Conservation (phyloP, 768 basidiomycete genomes). For the Daedalea quercina region DNA sequence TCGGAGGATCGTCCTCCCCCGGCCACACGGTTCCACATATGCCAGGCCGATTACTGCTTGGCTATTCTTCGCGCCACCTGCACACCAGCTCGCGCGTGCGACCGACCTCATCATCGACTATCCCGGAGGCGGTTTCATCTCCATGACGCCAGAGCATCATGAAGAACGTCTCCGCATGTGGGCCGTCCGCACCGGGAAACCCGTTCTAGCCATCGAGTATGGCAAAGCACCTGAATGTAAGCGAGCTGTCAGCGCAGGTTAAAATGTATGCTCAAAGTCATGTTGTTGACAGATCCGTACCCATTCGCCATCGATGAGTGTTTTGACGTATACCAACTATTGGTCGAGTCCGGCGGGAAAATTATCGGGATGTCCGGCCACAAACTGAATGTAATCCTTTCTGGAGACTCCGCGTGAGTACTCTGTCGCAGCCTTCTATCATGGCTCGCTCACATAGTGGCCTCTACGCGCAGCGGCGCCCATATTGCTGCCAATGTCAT, state of each 20-base stretch:
- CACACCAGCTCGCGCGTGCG: conserved; percentile 51
- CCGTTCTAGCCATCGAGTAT: conserved; percentile 85
- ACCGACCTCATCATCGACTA: conserved; percentile 88
- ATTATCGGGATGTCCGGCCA: conserved; percentile 87
- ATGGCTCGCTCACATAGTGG: conserved; percentile 6
- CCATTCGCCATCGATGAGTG: conserved; percentile 95
- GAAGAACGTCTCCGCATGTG: conserved; percentile 88
- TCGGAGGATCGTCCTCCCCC: conserved; percentile 74
- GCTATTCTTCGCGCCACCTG: conserved; percentile 74
- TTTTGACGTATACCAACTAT: conserved; percentile 80
- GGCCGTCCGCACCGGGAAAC: conserved; percentile 73
- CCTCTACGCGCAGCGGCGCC: conserved; percentile 57
- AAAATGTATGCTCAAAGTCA: not conserved
- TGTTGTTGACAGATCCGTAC: conserved; percentile 79
- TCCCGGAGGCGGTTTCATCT: conserved; percentile 95
- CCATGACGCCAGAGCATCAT: conserved; percentile 94
- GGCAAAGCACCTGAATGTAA: conserved; percentile 95
- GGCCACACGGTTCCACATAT: conserved; percentile 71
- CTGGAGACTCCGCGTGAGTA: conserved; percentile 96
- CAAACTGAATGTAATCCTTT: conserved; percentile 68
- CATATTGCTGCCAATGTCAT: conserved; percentile 81
- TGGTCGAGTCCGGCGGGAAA: conserved; percentile 74
- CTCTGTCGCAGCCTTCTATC: not conserved
- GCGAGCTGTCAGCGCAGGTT: conserved; percentile 14
- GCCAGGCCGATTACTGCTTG: conserved; percentile 77